These are phyloP conservation scores for Geosiphon pyriformis DNA, from an alignment of 192 early-diverging fungal species.

Conservation along the genomic window DNA sequence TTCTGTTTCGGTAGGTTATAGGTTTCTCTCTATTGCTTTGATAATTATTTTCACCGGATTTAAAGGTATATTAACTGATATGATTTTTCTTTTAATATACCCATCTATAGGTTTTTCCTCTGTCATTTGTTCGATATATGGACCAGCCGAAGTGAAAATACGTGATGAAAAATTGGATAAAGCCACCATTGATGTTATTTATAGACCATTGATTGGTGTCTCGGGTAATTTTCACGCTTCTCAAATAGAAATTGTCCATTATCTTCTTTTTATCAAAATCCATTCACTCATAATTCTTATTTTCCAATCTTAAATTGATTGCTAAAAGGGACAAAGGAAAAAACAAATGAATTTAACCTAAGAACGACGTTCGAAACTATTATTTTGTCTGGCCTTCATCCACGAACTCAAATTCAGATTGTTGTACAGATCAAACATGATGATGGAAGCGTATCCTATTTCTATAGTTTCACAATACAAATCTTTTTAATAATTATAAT, in stretches of 20 bases:
- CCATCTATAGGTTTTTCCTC: constrained; percentile 67
- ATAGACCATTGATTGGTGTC: constrained; percentile 60
- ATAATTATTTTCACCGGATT: not conserved
- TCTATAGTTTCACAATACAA: constrained; percentile 4
- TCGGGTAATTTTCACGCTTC: constrained; percentile 37
- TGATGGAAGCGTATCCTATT: constrained; percentile 69
- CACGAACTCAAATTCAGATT: constrained; percentile 81
- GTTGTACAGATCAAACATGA: constrained; percentile 78
- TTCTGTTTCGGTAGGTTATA: not conserved
- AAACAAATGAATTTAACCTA: constrained; percentile 63
- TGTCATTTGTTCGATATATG: constrained; percentile 75
- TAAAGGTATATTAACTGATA: not conserved
- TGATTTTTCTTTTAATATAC: not conserved
- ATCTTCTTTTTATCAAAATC: not conserved
- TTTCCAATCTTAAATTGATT: too few relatives aligned
- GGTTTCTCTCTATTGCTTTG: not conserved
- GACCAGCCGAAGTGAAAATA: constrained; percentile 80
- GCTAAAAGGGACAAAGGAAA: constrained; percentile 57
- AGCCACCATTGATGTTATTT: constrained; percentile 76
- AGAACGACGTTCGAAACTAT: constrained; percentile 69
- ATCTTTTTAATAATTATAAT: constrained; percentile 1
- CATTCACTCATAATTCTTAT: not conserved
- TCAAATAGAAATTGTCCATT: not conserved
- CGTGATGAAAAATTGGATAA: constrained; percentile 88
- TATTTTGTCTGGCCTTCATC: constrained; percentile 75